Conservation (phyloP, 164 flowering plant species). For the Platanus orientalis region DNA sequence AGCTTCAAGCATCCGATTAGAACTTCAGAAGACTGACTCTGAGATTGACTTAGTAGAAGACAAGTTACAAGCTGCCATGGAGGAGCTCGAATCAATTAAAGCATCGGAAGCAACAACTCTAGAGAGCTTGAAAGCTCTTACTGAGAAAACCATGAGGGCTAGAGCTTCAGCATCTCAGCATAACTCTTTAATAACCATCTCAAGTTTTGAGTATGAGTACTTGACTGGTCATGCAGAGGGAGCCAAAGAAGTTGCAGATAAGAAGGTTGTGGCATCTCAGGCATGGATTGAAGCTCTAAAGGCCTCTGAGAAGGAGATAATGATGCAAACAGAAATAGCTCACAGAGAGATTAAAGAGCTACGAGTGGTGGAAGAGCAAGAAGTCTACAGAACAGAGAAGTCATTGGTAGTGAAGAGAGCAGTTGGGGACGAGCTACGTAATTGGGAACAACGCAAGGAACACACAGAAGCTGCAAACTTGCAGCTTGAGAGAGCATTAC, state of each 20-base stretch:
- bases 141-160: conserved; percentile 37
- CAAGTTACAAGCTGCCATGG: conserved; percentile 41
- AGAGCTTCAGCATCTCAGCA: conserved; percentile 49
- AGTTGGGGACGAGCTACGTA: conserved; percentile 35
- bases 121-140: conserved; percentile 40
- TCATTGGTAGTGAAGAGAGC: conserved; percentile 26
- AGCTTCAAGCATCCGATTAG: conserved; percentile 31
- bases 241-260: conserved; percentile 73
- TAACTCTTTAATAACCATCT: conserved; percentile 55
- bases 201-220: conserved; percentile 80
- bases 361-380: conserved; percentile 35
- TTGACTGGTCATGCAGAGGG: conserved; percentile 53
- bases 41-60: conserved; percentile 49
- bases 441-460: conserved; percentile 24
- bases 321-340: conserved; percentile 45
- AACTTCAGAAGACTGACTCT: conserved; percentile 43
- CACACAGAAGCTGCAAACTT: conserved; percentile 1
- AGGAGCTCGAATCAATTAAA: conserved; percentile 60
- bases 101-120: conserved; percentile 65
- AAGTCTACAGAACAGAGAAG: conserved; percentile 26
- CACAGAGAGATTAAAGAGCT: conserved; percentile 39
- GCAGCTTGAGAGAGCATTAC: conserved; percentile 16
- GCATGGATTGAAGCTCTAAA: conserved; percentile 82
- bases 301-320: conserved; percentile 64
- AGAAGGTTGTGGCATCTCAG: conserved; percentile 79